phyloP scores from a whole-genome alignment of 1,139 yeast genomes.

The Yamadazyma spencermartinsiae region DNA sequence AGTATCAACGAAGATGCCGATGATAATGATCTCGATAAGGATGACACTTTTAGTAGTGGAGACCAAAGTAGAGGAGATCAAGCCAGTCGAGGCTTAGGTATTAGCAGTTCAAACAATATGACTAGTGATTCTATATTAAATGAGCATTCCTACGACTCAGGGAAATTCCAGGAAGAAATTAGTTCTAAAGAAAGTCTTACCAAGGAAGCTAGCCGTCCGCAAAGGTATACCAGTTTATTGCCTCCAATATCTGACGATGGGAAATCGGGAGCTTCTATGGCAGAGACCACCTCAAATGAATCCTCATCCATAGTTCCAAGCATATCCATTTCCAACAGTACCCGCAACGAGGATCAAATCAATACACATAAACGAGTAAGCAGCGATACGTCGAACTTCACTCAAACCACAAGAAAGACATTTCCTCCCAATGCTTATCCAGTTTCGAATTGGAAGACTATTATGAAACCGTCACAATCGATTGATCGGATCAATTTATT shows the following conservation, averaged over 20 bases:
- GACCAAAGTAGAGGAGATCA: conserved; percentile 6
- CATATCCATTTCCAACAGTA: conserved; percentile 6
- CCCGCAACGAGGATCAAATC: not conserved
- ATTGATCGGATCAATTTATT: conserved; percentile 41
- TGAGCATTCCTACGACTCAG: conserved; percentile 20
- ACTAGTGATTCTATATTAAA: conserved; percentile 32
- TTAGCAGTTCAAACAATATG: conserved; percentile 5
- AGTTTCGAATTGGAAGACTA: conserved; percentile 45
- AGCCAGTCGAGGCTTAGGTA: conserved; percentile 13
- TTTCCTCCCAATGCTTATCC: conserved; percentile 29
- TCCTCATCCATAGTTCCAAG: conserved; percentile 14
- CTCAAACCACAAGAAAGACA: conserved; percentile 13
- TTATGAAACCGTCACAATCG: conserved; percentile 45
- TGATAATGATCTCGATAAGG: conserved; percentile 22
- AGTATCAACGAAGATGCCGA: conserved; percentile 37
- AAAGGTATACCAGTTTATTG: conserved; percentile 26
- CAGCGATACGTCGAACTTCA: conserved; percentile 11
- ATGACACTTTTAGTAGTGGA: conserved; percentile 18
- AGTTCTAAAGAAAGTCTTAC: conserved; percentile 21
- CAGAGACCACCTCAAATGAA: conserved; percentile 2
- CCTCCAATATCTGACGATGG: conserved; percentile 15
- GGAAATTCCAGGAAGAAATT: conserved; percentile 32
- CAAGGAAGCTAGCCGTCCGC: conserved; percentile 7
- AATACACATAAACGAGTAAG: conserved; percentile 7
- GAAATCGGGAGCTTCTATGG: not conserved